phyloP scores from a whole-genome alignment of 2,329 filamentous ascomycete genomes.

The Blastomyces silverae region DNA sequence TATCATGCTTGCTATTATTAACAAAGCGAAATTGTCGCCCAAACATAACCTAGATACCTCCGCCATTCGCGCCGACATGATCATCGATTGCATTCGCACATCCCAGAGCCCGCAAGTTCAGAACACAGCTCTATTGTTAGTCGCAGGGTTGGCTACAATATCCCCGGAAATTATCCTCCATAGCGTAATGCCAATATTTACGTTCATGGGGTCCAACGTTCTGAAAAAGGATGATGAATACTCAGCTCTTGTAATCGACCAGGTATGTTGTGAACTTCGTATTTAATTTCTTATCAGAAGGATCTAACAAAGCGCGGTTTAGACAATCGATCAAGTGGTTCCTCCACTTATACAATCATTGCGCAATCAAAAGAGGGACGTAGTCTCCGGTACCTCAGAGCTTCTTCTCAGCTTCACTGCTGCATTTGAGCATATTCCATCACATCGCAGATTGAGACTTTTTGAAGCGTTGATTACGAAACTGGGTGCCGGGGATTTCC shows the following conservation, averaged over 20 bases:
- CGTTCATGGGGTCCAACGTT: constrained; percentile 90
- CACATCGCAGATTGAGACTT: constrained; percentile 71
- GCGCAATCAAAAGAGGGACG: constrained; percentile 67
- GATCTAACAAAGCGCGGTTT: not conserved
- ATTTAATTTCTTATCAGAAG: constrained; percentile 30
- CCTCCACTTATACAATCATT: constrained; percentile 84
- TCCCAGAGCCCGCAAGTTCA: constrained; percentile 90
- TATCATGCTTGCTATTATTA: constrained; percentile 76
- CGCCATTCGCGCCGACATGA: constrained; percentile 75
- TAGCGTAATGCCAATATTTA: constrained; percentile 98
- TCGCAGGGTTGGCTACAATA: constrained; percentile 77
- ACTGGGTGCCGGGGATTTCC: constrained; percentile 75
- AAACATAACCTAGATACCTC: constrained; percentile 62
- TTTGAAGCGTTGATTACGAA: constrained; percentile 82
- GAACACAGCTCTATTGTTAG: constrained; percentile 79
- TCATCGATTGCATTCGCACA: constrained; percentile 90
- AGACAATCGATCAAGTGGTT: constrained; percentile 85
- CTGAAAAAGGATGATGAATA: constrained; percentile 93
- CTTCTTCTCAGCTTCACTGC: constrained; percentile 93
- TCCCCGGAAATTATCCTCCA: constrained; percentile 88
- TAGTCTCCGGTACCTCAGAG: constrained; percentile 75
- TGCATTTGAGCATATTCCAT: constrained; percentile 91
- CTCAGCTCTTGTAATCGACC: constrained; percentile 90
- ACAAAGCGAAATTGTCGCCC: constrained; percentile 55
- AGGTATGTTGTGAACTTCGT: constrained; percentile 28